A percentile compares a stretch with the other conserved stretches of the same genome.
phyloP scores from a whole-genome alignment of 2,329 filamentous ascomycete species.

The Alternaria triticimaculans region DNA sequence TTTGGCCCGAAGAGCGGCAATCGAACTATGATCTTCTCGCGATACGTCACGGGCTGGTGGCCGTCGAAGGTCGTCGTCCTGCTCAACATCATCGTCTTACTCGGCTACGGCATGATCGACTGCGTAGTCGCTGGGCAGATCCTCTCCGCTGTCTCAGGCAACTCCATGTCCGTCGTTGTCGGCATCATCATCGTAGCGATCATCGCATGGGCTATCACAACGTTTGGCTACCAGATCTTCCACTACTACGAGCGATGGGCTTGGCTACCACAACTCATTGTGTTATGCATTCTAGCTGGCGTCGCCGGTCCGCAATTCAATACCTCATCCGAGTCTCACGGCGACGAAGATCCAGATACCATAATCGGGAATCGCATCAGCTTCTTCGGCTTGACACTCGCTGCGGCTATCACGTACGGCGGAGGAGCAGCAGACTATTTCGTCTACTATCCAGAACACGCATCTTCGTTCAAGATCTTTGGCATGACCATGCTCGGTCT shows the following conservation, averaged over 20 bases:
- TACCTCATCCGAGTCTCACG: conserved; percentile 57
- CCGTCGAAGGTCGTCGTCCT: conserved; percentile 68
- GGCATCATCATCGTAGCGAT: conserved; percentile 71
- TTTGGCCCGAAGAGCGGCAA: conserved; percentile 68
- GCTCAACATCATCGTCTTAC: conserved; percentile 67
- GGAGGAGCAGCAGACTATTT: conserved; percentile 71
- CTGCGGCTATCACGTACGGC: conserved; percentile 68
- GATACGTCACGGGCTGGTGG: conserved; percentile 70
- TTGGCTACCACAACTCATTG: conserved; percentile 68
- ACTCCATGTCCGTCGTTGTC: conserved; percentile 67
- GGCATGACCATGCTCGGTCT: conserved; percentile 64
- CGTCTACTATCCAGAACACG: conserved; percentile 67
- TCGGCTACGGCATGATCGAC: conserved; percentile 69
- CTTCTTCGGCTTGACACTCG: conserved; percentile 73
- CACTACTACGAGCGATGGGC: conserved; percentile 73
- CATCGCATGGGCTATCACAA: conserved; percentile 68
- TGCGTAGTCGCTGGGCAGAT: conserved; percentile 73
- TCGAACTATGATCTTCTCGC: conserved; percentile 64
- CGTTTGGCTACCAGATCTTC: conserved; percentile 72
- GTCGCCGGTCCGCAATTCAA: conserved; percentile 68
- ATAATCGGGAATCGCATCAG: conserved; percentile 66
- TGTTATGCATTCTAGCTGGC: conserved; percentile 67
- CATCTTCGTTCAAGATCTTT: conserved; percentile 62
- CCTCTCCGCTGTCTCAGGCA: conserved; percentile 67
- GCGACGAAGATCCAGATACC: conserved; percentile 56